Base-by-base conservation (phyloP, 2,329 filamentous ascomycete species). In the Hypoxylon sp. region DNA sequence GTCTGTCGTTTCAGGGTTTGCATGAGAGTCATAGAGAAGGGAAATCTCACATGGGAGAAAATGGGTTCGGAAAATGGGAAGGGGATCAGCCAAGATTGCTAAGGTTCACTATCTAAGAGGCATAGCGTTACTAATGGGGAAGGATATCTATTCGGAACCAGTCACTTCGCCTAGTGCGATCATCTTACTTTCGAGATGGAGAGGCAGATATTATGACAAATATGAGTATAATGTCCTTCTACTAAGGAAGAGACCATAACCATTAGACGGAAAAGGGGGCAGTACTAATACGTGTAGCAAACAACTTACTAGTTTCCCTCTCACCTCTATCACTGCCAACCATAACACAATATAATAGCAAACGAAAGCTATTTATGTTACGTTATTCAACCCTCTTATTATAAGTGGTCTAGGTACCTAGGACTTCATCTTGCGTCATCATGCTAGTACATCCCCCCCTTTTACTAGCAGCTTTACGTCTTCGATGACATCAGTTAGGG, bases 21-120 rank as follows among this genome's bases (percentile, higher is more conserved):
- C 45, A 53, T 45, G 19, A 45, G 50, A 14, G 49, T 51, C 32
- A 57, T 45, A 50, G 34, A 63, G 48, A 49, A 43, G 21, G 4
- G 58, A 48, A 36, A 38, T 34, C 21, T 41, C 55, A 38, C 53
- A 65, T 43, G 17, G 38, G 9, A 21, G 17, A 11, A 21, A n/a
- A n/a, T 17, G 17, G n/a, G 2, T 43, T 21, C 17, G 38, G 38
- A 55, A 60, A 67, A 67, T 48, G 28, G 55, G 41, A 51, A 56
- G 50, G 38, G 38, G 17, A 21, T 43, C n/a, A n/a, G 38, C 21
- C 38, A 5, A 43, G 38, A 43, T 43, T 43, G 38, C 38, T 43
- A 4, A 21, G 38, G 38, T 19, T 21, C 28, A 30, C 28, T 30
- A 30, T 43, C 38, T 43, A 38, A 30, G 17, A 17, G 30, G 25